These are phyloP conservation scores for Simmondsia chinensis DNA, from an alignment of 148 eudicot genomes.

Conservation along the genomic window DNA sequence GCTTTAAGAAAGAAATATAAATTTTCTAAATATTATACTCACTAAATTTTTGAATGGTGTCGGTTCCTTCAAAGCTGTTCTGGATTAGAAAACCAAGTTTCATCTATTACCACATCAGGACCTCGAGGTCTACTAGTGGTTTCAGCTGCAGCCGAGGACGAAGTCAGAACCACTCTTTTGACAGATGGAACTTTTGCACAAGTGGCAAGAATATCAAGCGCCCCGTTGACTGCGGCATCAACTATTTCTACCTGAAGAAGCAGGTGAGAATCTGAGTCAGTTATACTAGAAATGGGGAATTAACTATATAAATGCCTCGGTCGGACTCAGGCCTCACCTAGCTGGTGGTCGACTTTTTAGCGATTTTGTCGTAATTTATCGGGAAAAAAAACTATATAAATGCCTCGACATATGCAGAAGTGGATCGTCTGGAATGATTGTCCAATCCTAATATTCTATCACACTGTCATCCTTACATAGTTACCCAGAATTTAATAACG, in stretches of 20 bases:
- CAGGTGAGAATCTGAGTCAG: neutral
- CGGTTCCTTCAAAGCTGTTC: constrained; percentile 4
- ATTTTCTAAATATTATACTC: neutral
- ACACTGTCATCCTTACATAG: too few relatives aligned
- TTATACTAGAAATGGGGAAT: neutral
- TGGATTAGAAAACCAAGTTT: constrained; percentile 18
- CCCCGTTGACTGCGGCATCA: constrained; percentile 37
- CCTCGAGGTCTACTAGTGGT: constrained; percentile 2
- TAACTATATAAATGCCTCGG: too few relatives aligned
- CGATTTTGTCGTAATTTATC: too few relatives aligned
- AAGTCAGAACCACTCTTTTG: constrained; percentile 32
- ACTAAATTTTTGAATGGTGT: neutral
- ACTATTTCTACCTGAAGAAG: constrained; percentile 25
- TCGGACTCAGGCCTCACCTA: too few relatives aligned
- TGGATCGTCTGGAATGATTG: too few relatives aligned
- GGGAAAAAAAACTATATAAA: too few relatives aligned
- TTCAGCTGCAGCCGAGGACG: constrained; percentile 27
- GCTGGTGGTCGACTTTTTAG: too few relatives aligned
- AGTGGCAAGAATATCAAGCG: constrained; percentile 29
- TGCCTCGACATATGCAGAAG: too few relatives aligned
- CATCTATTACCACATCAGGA: constrained; percentile 19
- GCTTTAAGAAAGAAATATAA: too few relatives aligned
- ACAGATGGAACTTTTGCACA: constrained; percentile 22
- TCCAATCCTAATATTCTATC: too few relatives aligned
- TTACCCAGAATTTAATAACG: too few relatives aligned